Conservation (phyloP, 441 rosid genomes). For the Populus hybrid region DNA sequence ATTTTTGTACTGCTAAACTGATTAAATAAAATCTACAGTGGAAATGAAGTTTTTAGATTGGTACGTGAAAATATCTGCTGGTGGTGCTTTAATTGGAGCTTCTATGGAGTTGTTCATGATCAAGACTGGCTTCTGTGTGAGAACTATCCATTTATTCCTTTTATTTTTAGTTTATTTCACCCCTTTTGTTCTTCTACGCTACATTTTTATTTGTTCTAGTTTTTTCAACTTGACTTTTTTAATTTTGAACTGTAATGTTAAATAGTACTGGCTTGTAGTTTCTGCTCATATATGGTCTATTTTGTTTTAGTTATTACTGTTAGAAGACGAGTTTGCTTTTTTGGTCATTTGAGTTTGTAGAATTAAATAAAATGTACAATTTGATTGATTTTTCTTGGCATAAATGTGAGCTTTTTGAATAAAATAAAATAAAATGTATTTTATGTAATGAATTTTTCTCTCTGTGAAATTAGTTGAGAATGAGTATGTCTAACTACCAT, state of each 20-base stretch:
- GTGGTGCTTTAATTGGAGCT: slow-evolving; percentile 64
- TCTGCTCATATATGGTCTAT: background rate
- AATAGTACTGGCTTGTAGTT: background rate
- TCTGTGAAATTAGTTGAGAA: background rate
- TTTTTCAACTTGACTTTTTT: background rate
- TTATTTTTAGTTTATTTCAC: background rate
- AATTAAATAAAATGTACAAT: background rate
- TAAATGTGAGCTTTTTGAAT: background rate
- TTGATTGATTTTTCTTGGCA: background rate
- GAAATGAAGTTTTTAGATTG: slow-evolving; percentile 62
- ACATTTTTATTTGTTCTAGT: background rate
- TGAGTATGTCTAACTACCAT: background rate
- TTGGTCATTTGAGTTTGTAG: background rate
- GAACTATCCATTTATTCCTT: slow-evolving; percentile 31
- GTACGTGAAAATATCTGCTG: slow-evolving; percentile 72
- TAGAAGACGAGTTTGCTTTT: background rate
- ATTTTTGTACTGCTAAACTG: background rate
- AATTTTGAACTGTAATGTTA: no score
- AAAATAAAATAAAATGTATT: background rate
- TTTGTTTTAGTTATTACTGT: background rate
- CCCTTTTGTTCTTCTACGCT: background rate
- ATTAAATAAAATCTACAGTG: background rate
- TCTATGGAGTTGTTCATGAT: slow-evolving; percentile 96
- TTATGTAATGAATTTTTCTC: background rate
- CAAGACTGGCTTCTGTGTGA: slow-evolving; percentile 88